phyloP scores from a whole-genome alignment of 2,329 filamentous ascomycete genomes.

The Dothistroma pini region DNA sequence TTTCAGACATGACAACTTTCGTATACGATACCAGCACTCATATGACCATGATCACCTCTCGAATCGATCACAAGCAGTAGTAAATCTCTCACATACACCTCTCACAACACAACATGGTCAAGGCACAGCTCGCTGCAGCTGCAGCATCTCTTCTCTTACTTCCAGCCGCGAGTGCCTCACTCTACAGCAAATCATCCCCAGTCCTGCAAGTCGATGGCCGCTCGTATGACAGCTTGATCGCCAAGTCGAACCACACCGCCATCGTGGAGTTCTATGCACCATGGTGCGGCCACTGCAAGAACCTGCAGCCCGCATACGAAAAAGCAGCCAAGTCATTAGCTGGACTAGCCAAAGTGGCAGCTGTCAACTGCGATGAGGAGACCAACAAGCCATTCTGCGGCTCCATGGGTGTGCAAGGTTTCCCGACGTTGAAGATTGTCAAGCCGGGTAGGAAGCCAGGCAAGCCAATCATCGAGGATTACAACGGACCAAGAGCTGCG shows the following conservation, averaged over 20 bases:
- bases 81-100: background rate
- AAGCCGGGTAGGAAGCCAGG: conserved; percentile 76
- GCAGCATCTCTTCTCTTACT: conserved; percentile 64
- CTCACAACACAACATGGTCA: conserved; percentile 19
- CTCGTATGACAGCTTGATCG: conserved; percentile 77
- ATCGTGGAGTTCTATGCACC: conserved; percentile 76
- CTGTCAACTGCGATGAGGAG: conserved; percentile 92
- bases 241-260: conserved; percentile 77
- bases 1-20: conserved; percentile 22
- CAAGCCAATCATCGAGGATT: conserved; percentile 82
- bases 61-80: background rate
- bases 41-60: background rate
- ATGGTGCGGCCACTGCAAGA: conserved; percentile 97
- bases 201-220: conserved; percentile 78
- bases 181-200: conserved; percentile 83
- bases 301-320: conserved; percentile 91
- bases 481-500: conserved; percentile 77
- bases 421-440: conserved; percentile 93
- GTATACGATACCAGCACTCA: conserved; percentile 1
- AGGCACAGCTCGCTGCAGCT: conserved; percentile 44
- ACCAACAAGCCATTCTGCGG: conserved; percentile 85
- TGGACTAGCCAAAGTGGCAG: conserved; percentile 92
- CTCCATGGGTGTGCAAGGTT: conserved; percentile 83
- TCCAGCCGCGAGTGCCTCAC: conserved; percentile 62
- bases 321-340: conserved; percentile 84